Conservation (phyloP, 768 basidiomycete genomes). For the Suillus luteus region DNA sequence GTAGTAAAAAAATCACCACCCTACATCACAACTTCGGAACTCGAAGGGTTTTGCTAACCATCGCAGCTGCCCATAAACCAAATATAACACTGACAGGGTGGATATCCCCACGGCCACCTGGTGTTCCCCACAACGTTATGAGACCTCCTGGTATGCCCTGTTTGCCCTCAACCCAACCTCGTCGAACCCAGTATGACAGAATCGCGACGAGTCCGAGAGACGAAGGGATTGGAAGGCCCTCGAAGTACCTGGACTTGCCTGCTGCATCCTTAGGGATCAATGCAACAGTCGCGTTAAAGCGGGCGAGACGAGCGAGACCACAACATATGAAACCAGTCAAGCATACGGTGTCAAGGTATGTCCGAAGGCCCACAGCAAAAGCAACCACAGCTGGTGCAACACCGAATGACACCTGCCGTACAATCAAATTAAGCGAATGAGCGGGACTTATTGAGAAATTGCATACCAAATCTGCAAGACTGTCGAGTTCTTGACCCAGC, state of each 20-base stretch:
- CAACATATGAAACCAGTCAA: conserved; percentile 93
- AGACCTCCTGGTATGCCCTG: conserved; percentile 75
- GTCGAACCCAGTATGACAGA: conserved; percentile 79
- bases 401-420: conserved; percentile 88
- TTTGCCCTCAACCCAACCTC: conserved; percentile 83
- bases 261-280: conserved; percentile 82
- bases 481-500: conserved; percentile 97
- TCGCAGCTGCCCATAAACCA: conserved; percentile 86
- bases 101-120: conserved; percentile 79
- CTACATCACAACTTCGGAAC: conserved; percentile 69
- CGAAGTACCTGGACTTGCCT: conserved; percentile 94
- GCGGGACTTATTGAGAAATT: conserved; percentile 10
- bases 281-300: conserved; percentile 98
- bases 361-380: conserved; percentile 88
- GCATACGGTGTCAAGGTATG: conserved; percentile 85
- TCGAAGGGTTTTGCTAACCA: conserved; percentile 96
- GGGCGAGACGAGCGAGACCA: conserved; percentile 93
- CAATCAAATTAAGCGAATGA: conserved; percentile 8
- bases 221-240: conserved; percentile 95
- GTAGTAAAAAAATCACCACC: conserved; percentile 4
- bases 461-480: conserved; percentile 89
- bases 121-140: conserved; percentile 69
- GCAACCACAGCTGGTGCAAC: conserved; percentile 94
- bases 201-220: conserved; percentile 78
- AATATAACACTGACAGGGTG: conserved; percentile 82